Conservation (phyloP, 768 basidiomycete genomes). For the Tephrocybe sp. region DNA sequence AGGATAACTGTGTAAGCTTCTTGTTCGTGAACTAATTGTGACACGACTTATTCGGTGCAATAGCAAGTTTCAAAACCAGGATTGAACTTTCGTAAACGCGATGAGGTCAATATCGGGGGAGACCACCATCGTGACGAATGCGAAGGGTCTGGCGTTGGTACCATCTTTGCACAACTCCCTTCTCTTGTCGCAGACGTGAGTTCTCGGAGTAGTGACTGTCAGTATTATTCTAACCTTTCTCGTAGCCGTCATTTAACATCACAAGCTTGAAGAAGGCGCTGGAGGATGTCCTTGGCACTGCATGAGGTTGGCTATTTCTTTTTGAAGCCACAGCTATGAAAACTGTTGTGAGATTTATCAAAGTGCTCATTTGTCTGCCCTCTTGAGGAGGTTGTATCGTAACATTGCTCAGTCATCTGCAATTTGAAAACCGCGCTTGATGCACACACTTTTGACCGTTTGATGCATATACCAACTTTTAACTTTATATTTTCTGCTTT, state of each 20-base stretch:
- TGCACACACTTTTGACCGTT: no score
- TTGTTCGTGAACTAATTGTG: background rate
- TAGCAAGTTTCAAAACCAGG: slow-evolving; percentile 5
- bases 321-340: no score
- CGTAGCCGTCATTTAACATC: slow-evolving; percentile 2
- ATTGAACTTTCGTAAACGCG: slow-evolving; percentile 9
- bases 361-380: no score
- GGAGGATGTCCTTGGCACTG: background rate
- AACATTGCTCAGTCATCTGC: no score
- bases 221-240: background rate
- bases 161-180: slow-evolving; percentile 8
- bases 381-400: no score
- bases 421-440: no score
- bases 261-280: background rate
- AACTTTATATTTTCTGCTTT: no score
- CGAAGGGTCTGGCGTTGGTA: slow-evolving; percentile 11
- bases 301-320: no score
- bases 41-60: background rate
- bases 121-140: slow-evolving; percentile 1
- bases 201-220: background rate
- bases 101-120: background rate
- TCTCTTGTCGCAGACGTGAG: slow-evolving; percentile 5
- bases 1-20: slow-evolving; percentile 41
- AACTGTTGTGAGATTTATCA: no score
- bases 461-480: no score